Percentiles rank a stretch among this genome's conserved stretches.
These are phyloP conservation scores for Paracamarosporium sp. DNA, from an alignment of 2,329 filamentous ascomycete genomes.

Conservation along the genomic window DNA sequence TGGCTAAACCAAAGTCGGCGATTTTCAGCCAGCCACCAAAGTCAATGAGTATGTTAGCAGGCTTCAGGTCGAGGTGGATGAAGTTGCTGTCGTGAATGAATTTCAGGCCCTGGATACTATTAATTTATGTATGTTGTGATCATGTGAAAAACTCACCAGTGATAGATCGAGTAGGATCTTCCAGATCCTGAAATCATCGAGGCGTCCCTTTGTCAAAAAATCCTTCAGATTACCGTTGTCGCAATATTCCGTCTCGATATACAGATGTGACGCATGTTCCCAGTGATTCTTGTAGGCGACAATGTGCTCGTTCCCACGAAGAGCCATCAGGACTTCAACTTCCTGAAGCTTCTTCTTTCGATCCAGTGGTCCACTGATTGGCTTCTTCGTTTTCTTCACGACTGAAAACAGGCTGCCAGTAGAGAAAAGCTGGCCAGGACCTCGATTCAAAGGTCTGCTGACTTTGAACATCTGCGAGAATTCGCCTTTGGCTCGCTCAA, in stretches of 20 bases:
- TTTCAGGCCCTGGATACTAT: conserved; percentile 73
- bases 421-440: conserved; percentile 33
- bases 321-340: conserved; percentile 77
- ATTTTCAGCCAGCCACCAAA: conserved; percentile 85
- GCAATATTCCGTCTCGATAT: conserved; percentile 97
- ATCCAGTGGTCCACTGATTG: conserved; percentile 79
- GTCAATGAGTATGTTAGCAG: conserved; percentile 81
- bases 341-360: conserved; percentile 85
- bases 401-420: conserved; percentile 69
- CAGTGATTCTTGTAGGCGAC: conserved; percentile 84
- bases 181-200: conserved; percentile 99
- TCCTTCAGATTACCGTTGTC: conserved; percentile 89
- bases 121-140: conserved; percentile 17
- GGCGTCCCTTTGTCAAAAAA: conserved; percentile 82
- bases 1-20: conserved; percentile 84
- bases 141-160: conserved; percentile 64
- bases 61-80: conserved; percentile 85
- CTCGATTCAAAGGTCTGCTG: conserved; percentile 54
- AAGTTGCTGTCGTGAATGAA: conserved; percentile 89
- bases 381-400: conserved; percentile 89
- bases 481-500: conserved; percentile 80
- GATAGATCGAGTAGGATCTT: conserved; percentile 91
- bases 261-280: conserved; percentile 85
- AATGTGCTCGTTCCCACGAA: conserved; percentile 83
- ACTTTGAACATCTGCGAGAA: conserved; percentile 94